phyloP scores from a whole-genome alignment of 2,329 filamentous ascomycete species.

The Scleromitrula shiraiana region DNA sequence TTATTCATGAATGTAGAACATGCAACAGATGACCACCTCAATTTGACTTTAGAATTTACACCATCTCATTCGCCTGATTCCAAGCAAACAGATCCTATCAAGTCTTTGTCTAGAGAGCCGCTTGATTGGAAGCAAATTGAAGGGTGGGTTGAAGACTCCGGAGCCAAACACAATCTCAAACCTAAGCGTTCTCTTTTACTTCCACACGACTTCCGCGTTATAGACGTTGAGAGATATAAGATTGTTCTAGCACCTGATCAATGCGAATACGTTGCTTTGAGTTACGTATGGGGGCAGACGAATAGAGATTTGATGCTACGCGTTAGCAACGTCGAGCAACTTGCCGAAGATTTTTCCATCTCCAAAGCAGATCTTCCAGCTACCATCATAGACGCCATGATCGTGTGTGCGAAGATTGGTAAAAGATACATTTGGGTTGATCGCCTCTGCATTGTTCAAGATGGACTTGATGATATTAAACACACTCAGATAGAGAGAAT shows the following conservation, averaged over 20 bases:
- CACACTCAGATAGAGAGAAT: neutral
- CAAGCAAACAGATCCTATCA: neutral
- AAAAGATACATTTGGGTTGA: constrained; percentile 2
- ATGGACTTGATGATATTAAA: neutral
- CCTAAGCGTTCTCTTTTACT: neutral
- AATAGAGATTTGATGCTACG: neutral
- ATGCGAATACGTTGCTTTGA: constrained; percentile 2
- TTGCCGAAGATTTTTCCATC: neutral
- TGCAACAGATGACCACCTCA: too few relatives aligned
- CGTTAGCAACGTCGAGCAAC: neutral
- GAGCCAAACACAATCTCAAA: neutral
- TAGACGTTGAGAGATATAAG: neutral
- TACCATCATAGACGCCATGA: constrained; percentile 1
- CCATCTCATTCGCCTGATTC: neutral
- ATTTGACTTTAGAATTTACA: too few relatives aligned
- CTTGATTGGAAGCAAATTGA: neutral
- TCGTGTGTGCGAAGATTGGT: neutral
- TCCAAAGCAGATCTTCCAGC: neutral
- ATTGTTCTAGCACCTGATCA: neutral
- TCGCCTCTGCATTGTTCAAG: constrained; percentile 1
- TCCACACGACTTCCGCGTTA: neutral
- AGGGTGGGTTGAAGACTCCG: neutral
- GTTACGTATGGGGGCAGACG: constrained; percentile 4
- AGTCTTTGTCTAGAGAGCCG: neutral
- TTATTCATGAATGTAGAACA: too few relatives aligned